Conservation (phyloP, 1,284 basidiomycete genomes). For the Golubevia sp. region DNA sequence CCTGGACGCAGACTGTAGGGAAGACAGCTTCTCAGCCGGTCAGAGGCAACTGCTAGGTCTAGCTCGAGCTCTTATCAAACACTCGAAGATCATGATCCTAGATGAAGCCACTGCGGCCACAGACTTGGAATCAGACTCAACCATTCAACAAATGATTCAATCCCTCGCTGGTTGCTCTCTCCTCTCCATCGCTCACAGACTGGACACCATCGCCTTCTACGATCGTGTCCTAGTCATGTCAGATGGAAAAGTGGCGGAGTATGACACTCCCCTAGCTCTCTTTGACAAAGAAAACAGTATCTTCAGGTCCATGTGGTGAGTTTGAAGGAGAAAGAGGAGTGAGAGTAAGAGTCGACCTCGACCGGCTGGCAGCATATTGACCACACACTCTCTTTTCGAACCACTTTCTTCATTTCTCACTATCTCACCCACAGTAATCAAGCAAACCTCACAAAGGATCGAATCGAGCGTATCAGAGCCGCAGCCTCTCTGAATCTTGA, state of each 20-base stretch:
- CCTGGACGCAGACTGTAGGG: slow-evolving; percentile 1
- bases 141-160: slow-evolving; percentile 71
- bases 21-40: slow-evolving; percentile 22
- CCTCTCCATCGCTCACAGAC: slow-evolving; percentile 67
- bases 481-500: too few species aligned
- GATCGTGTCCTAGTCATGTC: slow-evolving; percentile 78
- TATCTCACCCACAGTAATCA: too few species aligned
- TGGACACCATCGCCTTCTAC: slow-evolving; percentile 76
- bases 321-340: slow-evolving; percentile 17
- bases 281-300: slow-evolving; percentile 22
- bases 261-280: slow-evolving; percentile 60
- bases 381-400: too few species aligned
- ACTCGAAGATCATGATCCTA: slow-evolving; percentile 66
- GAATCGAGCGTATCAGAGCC: too few species aligned
- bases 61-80: slow-evolving; percentile 66
- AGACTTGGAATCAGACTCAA: slow-evolving; percentile 25
- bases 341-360: neutral
- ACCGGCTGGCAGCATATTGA: too few species aligned
- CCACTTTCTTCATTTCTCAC: too few species aligned
- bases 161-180: slow-evolving; percentile 32
- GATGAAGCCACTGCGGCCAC: slow-evolving; percentile 63
- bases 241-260: slow-evolving; percentile 70
- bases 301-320: slow-evolving; percentile 31
- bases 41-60: slow-evolving; percentile 62
- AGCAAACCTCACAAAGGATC: too few species aligned